Percentiles rank a stretch among this genome's conserved stretches.
Evolutionary conservation across 106 monocot genomes (phyloP).

Genomic region (Gastrodia elata): DNA sequence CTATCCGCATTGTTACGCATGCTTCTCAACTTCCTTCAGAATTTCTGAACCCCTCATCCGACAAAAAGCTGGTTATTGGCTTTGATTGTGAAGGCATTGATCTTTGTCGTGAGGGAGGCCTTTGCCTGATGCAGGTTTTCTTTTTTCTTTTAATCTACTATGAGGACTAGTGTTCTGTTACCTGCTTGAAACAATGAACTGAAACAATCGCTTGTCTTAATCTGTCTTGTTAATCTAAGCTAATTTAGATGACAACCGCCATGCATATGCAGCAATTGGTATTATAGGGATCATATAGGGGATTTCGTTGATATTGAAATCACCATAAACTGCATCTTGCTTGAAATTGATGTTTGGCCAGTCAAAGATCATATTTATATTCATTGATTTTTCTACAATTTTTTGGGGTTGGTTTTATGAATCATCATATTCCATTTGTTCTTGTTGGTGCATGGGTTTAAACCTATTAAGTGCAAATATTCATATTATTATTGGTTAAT

Average conservation of each 20-base stretch:
- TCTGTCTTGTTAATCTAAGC: background rate
- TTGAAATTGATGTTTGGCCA: background rate
- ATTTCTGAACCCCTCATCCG: constrained; percentile 65
- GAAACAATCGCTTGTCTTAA: background rate
- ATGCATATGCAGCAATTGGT: background rate
- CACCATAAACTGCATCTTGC: background rate
- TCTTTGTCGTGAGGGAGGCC: constrained; percentile 67
- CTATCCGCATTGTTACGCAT: constrained; percentile 54
- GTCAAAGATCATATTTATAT: background rate
- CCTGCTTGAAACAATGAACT: background rate
- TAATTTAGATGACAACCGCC: background rate
- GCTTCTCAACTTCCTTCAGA: constrained; percentile 78
- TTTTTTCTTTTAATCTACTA: background rate
- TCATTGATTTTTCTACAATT: background rate
- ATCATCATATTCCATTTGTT: background rate
- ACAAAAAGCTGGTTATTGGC: constrained; percentile 63
- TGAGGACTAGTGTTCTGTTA: background rate
- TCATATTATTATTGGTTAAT: background rate
- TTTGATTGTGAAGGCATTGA: constrained; percentile 98
- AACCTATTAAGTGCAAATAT: background rate
- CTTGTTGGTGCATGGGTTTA: background rate
- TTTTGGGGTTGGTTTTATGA: background rate
- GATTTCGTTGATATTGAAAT: background rate
- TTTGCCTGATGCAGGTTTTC: constrained; percentile 91
- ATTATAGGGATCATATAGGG: background rate